Evolutionary conservation across 345 rosid species (phyloP), one percentile per base, ranked within the genome.

Genomic region (Gossypium anomalum): DNA sequence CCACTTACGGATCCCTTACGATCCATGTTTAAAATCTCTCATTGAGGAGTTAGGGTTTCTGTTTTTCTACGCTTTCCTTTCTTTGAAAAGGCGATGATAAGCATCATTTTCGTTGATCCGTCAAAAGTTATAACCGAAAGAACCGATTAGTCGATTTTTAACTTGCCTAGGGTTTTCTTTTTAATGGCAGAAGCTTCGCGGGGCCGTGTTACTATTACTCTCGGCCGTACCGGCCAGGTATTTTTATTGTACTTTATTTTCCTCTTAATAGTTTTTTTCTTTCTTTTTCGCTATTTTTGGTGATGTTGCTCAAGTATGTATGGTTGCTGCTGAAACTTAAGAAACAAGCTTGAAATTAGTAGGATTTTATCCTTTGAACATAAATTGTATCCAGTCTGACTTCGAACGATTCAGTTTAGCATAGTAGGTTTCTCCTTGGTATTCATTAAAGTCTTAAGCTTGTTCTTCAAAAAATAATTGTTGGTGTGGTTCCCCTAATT

Each of bases 191-290:
- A 90, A 81, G 78, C 82, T 86, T 86, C 92, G 14, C 83, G 87
- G 23, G 85, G 85, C 75, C 87, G 96, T 45, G 87, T 92, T 69
- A 91, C 98, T 27, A 90, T 94, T 17, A 93, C 97, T 79, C 92
- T 92, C 62, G 99, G 98, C 9, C 89, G 89, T 70, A 78, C 85
- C 65, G 93, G 97, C 38, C 98, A 90, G 98, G 99, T 95, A 77
- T 72, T 67, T 72, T 67, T 73, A 7, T 43, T 22, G 73, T 12
- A 20, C n/a, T 38, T 58, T 15, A 48, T 16, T 22, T 34, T 13
- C 43, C 43, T 70, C 29, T 16, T 25, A 44, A 4, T 57, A 16
- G 10, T 16, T 19, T 23, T 43, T 70, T 66, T 10, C 38, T 72
- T 29, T 10, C 5, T 27, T 23, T 55, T 38, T 52, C 9, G 2